Conservation (phyloP, 2,329 filamentous ascomycete genomes). For the Fusarium virguliforme region DNA sequence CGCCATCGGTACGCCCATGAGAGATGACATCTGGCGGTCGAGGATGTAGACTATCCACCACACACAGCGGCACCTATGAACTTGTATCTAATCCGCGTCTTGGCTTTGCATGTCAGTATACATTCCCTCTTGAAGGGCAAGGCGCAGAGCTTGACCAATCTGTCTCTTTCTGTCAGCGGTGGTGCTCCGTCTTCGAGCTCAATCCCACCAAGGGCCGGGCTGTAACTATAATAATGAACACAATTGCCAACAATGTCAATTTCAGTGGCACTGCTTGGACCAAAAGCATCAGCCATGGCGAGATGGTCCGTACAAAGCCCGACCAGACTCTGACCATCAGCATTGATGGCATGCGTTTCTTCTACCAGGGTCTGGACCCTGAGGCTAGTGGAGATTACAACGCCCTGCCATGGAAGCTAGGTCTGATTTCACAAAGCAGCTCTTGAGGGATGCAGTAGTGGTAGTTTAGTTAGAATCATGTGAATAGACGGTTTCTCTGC, state of each 20-base stretch:
- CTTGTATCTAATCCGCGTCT: too few species aligned
- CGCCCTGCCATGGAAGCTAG: background rate
- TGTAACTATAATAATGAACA: background rate
- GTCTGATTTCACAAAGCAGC: background rate
- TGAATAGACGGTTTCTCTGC: background rate
- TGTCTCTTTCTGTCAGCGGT: too few species aligned
- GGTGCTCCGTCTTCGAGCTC: too few species aligned
- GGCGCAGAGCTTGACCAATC: too few species aligned
- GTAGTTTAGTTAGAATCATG: background rate
- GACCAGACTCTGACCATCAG: conserved; percentile 2
- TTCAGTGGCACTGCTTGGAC: background rate
- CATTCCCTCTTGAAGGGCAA: too few species aligned
- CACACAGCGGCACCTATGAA: too few species aligned
- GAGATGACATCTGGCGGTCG: too few species aligned
- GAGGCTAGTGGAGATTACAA: background rate
- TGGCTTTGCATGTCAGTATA: too few species aligned
- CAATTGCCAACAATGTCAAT: background rate
- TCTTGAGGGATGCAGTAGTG: background rate
- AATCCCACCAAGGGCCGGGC: too few species aligned
- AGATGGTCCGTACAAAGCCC: background rate
- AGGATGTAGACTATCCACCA: too few species aligned
- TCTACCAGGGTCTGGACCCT: conserved; percentile 1
- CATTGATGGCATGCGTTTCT: background rate
- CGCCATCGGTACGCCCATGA: too few species aligned
- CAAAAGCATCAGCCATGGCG: conserved; percentile 1